Evolutionary conservation across 352 stramenopile genomes (phyloP), one percentile per base, ranked within the genome.

Genomic region (Globisporangium apiculatum): DNA sequence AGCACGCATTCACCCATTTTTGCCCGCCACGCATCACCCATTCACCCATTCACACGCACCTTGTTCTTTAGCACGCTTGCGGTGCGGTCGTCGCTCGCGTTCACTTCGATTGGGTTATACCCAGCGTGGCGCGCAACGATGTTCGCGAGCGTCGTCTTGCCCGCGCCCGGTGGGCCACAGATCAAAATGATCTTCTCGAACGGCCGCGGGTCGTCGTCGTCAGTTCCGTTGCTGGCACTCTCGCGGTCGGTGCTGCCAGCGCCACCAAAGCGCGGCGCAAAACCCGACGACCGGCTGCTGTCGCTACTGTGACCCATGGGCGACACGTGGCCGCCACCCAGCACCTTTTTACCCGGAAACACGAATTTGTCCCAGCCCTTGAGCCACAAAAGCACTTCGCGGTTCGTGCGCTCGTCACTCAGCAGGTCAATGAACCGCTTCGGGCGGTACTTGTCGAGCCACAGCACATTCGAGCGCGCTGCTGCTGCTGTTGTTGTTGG

Each of bases 381-480:
- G 45, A 99, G 74, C 67, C 95, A 97, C 17, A 80, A 61, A 2
- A 99, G 71, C 41, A 99, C 94, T 60, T 99, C 93, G 15, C 96
- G 85, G 69, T 99, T 99, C 31, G 91, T 98, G 12, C 87, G 76
- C 68, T 99, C 96, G 64, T 98, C 92, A 31, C 90, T 98, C 12
- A 99, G 71, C 38, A 99, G 68, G 68, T 99, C 86, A 12, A 95
- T 76, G 60, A 98, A 98, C 46, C 76, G 79, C 41, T 86, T 71
- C 2, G 97, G 97, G 15, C 92, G 90, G 82, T 99, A 99, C 66
- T 98, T 98, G 67, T 99, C 95, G 10, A 99, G 81, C 97, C 96
- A 99, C 24, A 99, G 71, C 46, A 75, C 69, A 14, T 66, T 60
- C 24, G 72, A 64, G 11, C 42, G 42, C 42, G 11, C 42, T 47